These are phyloP conservation scores for Phoma sp. DNA, from an alignment of 2,329 filamentous ascomycete species.

Conservation along the genomic window DNA sequence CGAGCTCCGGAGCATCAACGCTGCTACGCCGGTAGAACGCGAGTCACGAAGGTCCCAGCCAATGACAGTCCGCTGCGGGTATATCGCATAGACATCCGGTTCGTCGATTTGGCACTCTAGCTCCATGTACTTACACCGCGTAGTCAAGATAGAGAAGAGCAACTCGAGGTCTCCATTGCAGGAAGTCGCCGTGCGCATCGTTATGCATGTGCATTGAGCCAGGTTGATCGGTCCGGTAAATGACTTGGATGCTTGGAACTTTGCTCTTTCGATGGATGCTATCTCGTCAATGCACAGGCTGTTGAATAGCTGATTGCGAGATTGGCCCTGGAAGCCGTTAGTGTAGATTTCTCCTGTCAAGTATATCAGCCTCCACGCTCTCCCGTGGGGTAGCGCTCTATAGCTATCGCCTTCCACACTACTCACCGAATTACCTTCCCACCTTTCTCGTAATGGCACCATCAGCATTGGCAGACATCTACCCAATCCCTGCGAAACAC, in stretches of 20 bases:
- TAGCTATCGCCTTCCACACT: constrained; percentile 37
- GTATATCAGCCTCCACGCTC: constrained; percentile 50
- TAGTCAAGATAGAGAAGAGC: constrained; percentile 47
- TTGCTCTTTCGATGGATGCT: constrained; percentile 42
- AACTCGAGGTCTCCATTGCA: constrained; percentile 41
- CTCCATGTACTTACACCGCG: constrained; percentile 37
- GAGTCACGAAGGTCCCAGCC: constrained; percentile 28
- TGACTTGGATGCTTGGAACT: constrained; percentile 45
- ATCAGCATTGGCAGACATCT: constrained; percentile 49
- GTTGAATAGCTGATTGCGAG: constrained; percentile 29
- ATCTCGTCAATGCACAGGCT: constrained; percentile 49
- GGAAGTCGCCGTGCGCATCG: constrained; percentile 40
- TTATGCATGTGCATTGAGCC: constrained; percentile 45
- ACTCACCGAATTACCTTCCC: constrained; percentile 26
- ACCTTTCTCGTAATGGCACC: constrained; percentile 50
- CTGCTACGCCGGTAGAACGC: constrained; percentile 45
- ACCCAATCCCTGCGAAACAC: constrained; percentile 49
- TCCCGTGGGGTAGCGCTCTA: constrained; percentile 46
- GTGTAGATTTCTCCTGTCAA: constrained; percentile 37
- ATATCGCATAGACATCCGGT: constrained; percentile 15
- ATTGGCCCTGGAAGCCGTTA: constrained; percentile 36
- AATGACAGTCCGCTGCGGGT: constrained; percentile 23
- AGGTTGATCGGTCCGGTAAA: constrained; percentile 49
- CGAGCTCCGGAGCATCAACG: constrained; percentile 33
- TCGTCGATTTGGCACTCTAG: constrained; percentile 44